Base-by-base conservation (phyloP, 768 basidiomycete species). In the Calocybe cyanea region DNA sequence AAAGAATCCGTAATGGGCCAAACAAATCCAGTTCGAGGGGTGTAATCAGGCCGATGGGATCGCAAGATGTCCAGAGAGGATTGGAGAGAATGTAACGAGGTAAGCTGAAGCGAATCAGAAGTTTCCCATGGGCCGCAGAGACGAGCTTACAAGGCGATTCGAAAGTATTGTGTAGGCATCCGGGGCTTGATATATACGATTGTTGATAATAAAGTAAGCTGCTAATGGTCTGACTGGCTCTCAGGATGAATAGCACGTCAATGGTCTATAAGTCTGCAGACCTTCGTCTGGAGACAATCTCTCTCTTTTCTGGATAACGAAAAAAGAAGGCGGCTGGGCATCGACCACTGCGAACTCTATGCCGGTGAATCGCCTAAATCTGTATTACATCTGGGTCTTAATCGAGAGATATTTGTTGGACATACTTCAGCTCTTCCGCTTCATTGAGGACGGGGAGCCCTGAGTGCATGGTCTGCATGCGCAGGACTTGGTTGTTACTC, bases 381-480 rank as follows among this genome's bases (percentile, higher is more conserved):
- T 35, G 36, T 24, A 9, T 11, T 30, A 24, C 7, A 36, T 11
- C 6, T 19, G 36, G 43, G 38, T 46, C n/a, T 15, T 64, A 11
- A 17, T 9, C 14, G 41, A 24, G 15, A 34, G 14, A 25, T 3
- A 36, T 7, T 13, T 28, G 7, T 15, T 25, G 21, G 37, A 15
- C 81, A 52, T 63, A 88, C 92, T 73, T 90, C 51, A 95, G 80
- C 60, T 94, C 89, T 52, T 88, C 88, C 8, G 84, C 82, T 62
- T 93, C 92, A 53, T 93, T 85, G 7, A 75, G 69, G 45, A 91
- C 67, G 8, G 85, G 79, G 21, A 78, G 68, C n/a, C 85, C 89
- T 0, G 87, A 86, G 58, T 90, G 85, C 69, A 86, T 84, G 0
- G 89, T 93, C 64, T 95, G 92, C 92, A 95, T 95, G 55, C 91